phyloP scores from a whole-genome alignment of 2,329 filamentous ascomycete genomes.

The Microdochium paspali region DNA sequence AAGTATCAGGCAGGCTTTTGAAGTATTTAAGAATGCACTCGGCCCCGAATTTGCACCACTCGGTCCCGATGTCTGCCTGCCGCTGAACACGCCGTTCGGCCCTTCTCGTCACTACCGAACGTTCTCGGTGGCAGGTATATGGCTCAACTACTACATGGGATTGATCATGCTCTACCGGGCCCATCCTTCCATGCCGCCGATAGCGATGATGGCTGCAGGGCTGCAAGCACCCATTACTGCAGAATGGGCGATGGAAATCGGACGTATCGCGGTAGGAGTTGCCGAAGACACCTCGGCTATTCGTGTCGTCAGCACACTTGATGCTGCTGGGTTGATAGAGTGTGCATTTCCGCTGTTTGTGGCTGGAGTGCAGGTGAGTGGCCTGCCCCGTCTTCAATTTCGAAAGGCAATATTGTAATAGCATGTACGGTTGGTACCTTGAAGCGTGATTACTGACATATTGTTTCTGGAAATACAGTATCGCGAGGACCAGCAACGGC shows the following conservation, averaged over 20 bases:
- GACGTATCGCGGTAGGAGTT: slow-evolving; percentile 69
- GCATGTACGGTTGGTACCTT: not conserved
- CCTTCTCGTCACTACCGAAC: slow-evolving; percentile 72
- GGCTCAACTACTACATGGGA: slow-evolving; percentile 80
- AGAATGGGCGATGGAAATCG: slow-evolving; percentile 63
- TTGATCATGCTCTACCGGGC: slow-evolving; percentile 73
- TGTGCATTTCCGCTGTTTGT: slow-evolving; percentile 78
- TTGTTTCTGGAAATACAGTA: no score
- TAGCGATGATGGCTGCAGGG: slow-evolving; percentile 78
- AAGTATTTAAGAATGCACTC: slow-evolving; percentile 54
- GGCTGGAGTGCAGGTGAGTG: slow-evolving; percentile 60
- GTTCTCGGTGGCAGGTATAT: slow-evolving; percentile 78
- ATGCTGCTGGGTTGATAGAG: slow-evolving; percentile 77
- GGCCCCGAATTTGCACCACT: slow-evolving; percentile 70
- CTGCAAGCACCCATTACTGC: slow-evolving; percentile 66
- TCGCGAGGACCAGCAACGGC: slow-evolving; percentile 59
- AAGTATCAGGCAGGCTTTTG: slow-evolving; percentile 61
- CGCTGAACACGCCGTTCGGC: slow-evolving; percentile 70
- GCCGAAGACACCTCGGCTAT: slow-evolving; percentile 43
- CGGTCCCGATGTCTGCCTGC: slow-evolving; percentile 52
- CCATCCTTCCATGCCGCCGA: slow-evolving; percentile 85
- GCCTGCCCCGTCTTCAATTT: not conserved
- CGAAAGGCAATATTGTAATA: not conserved
- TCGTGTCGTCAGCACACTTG: slow-evolving; percentile 59
- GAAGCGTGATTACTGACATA: no score